Conservation (phyloP, 495 filamentous ascomycete species). For the Platismatia glauca region DNA sequence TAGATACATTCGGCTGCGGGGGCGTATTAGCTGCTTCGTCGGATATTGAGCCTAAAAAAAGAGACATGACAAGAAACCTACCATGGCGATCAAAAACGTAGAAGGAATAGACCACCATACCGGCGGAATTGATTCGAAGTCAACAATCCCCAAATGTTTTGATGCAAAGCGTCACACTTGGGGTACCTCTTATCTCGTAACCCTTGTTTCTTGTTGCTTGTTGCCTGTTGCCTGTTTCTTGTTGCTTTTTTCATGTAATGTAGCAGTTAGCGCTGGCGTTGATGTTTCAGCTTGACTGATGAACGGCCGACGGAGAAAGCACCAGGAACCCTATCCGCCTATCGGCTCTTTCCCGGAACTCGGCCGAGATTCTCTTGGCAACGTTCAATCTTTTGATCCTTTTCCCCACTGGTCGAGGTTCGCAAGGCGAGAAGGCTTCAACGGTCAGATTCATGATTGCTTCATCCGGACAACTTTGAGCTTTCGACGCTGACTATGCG, state of each 20-base stretch:
- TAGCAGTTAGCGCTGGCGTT: too few relatives aligned
- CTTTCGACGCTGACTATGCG: neutral
- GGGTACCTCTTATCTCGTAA: too few relatives aligned
- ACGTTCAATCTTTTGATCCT: neutral
- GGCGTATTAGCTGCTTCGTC: conserved; percentile 1
- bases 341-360: neutral
- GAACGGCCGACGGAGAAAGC: neutral
- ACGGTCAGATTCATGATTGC: neutral
- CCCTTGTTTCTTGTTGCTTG: too few relatives aligned
- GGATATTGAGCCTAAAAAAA: neutral
- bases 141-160: too few relatives aligned
- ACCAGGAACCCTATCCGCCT: too few relatives aligned
- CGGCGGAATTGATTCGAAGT: conserved; percentile 11
- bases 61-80: conserved; percentile 33
- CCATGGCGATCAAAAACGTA: conserved; percentile 99
- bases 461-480: neutral
- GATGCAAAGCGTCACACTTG: neutral
- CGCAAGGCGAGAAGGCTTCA: neutral
- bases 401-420: neutral
- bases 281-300: too few relatives aligned
- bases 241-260: too few relatives aligned
- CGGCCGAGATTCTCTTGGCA: neutral
- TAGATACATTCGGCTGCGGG: conserved; percentile 92
- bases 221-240: too few relatives aligned
- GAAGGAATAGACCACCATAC: conserved; percentile 92